A percentile compares a stretch with the other conserved stretches of the same genome.
phyloP scores from a whole-genome alignment of 441 rosid species.

The Macaranga tanarius region DNA sequence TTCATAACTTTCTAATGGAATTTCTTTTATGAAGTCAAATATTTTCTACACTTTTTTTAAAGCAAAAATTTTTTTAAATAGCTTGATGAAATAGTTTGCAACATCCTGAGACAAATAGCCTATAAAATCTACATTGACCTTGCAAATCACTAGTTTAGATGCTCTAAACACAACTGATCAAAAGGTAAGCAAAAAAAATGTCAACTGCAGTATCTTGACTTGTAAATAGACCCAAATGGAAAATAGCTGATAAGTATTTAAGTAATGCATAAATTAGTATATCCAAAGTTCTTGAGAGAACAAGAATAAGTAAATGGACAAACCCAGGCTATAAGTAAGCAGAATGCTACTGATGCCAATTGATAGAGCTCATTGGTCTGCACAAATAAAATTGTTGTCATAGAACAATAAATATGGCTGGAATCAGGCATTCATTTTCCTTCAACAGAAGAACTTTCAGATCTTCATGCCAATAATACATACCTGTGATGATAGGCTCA shows the following conservation, averaged over 20 bases:
- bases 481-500: conserved; percentile 90
- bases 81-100: neutral
- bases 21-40: neutral
- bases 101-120: neutral
- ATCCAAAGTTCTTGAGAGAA: neutral
- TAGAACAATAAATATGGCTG: conserved; percentile 16
- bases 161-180: neutral
- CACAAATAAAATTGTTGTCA: conserved; percentile 30
- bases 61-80: neutral
- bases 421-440: neutral
- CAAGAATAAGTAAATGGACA: conserved; percentile 10
- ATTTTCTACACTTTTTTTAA: neutral
- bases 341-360: conserved; percentile 87
- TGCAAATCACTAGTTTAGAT: neutral
- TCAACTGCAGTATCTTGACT: neutral
- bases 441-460: neutral
- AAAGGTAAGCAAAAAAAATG: neutral
- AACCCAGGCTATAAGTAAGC: conserved; percentile 79
- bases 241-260: neutral
- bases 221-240: conserved; percentile 6
- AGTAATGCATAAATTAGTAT: neutral
- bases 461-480: conserved; percentile 17
- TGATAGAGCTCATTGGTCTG: conserved; percentile 99
- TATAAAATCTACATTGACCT: neutral
- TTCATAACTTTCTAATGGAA: too few species aligned